Evolutionary conservation across 441 rosid species (phyloP).

Genomic region (Corymbia citriodora): DNA sequence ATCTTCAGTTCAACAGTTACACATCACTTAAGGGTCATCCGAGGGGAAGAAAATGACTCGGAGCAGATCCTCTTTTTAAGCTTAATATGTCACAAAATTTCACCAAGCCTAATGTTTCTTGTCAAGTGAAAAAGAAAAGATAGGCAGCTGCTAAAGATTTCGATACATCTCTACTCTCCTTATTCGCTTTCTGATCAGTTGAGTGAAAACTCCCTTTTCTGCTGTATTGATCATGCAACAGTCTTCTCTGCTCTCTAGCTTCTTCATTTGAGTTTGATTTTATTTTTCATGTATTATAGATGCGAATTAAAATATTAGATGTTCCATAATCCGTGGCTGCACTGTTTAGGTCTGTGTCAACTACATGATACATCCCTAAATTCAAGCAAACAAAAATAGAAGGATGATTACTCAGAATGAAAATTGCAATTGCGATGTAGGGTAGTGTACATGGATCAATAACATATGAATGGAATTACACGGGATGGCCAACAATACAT

Average conservation of each 20-base stretch:
- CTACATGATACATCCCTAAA: neutral
- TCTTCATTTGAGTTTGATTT: neutral
- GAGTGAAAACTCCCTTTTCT: neutral
- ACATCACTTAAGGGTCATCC: neutral
- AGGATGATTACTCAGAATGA: neutral
- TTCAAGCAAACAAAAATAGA: neutral
- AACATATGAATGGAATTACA: neutral
- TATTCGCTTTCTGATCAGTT: neutral
- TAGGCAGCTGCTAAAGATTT: neutral
- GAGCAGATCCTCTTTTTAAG: neutral
- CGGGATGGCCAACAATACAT: neutral
- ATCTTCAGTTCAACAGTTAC: neutral
- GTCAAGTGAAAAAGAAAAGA: neutral
- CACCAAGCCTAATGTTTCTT: neutral
- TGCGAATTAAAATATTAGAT: neutral
- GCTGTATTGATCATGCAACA: neutral
- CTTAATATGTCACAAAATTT: neutral
- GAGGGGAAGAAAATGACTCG: neutral
- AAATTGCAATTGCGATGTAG: neutral
- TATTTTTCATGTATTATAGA: neutral
- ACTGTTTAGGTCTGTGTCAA: neutral
- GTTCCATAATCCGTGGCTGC: neutral
- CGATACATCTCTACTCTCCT: neutral
- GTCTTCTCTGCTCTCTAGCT: neutral
- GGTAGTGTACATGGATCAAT: neutral